phyloP scores from a whole-genome alignment of 225 moss, liverwort and hornwort species.

The Sphagnum contortum region DNA sequence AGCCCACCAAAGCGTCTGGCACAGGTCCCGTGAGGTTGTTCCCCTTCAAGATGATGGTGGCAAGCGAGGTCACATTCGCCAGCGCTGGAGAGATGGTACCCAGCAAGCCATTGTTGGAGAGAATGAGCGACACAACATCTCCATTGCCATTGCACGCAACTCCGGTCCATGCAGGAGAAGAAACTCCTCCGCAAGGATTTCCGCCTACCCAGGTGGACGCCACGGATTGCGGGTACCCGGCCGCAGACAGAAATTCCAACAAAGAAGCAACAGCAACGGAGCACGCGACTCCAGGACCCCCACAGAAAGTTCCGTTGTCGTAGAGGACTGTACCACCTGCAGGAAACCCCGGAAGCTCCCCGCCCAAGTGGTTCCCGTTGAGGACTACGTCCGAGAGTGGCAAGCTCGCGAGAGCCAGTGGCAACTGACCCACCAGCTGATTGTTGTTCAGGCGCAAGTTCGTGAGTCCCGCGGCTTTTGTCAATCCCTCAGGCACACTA shows the following conservation, averaged over 20 bases:
- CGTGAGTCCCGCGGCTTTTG: constrained; percentile 19
- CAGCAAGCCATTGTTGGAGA: constrained; percentile 21
- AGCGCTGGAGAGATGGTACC: constrained; percentile 58
- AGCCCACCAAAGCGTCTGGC: constrained; percentile 27
- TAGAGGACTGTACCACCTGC: neutral
- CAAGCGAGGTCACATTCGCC: constrained; percentile 42
- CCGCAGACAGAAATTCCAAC: constrained; percentile 59
- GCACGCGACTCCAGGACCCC: constrained; percentile 40
- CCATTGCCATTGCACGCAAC: constrained; percentile 22
- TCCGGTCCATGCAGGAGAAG: constrained; percentile 38
- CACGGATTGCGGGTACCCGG: constrained; percentile 39
- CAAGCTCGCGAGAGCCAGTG: constrained; percentile 13
- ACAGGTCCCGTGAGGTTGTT: constrained; percentile 61
- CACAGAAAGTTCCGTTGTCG: constrained; percentile 28
- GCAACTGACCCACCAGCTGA: constrained; percentile 26
- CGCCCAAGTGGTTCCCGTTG: constrained; percentile 23
- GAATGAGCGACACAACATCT: constrained; percentile 12
- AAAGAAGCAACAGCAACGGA: constrained; percentile 41
- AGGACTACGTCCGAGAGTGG: constrained; percentile 11
- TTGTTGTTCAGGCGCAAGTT: constrained; percentile 24
- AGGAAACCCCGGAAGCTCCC: constrained; percentile 22
- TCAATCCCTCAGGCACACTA: constrained; percentile 25
- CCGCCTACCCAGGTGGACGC: constrained; percentile 57
- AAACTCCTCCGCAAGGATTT: constrained; percentile 30
- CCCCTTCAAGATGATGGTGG: constrained; percentile 27